Base-by-base conservation (phyloP, 257 asterid species). In the Fraxinus cuspidata region DNA sequence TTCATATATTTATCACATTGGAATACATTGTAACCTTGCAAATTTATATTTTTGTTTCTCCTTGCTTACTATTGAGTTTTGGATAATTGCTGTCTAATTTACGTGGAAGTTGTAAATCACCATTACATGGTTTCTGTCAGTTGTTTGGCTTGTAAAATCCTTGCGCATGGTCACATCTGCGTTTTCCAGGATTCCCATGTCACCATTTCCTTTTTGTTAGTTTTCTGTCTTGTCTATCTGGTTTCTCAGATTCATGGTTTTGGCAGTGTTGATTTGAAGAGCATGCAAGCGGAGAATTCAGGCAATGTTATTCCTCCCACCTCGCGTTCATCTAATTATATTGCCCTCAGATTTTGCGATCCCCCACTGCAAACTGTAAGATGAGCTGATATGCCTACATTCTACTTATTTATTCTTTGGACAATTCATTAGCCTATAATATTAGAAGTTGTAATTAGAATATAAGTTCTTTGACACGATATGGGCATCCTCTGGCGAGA, bases 261-360 rank as follows among this genome's bases (percentile, higher is more conserved):
- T 88, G 84, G 85, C 98, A 96, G 99, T 85, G 87, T 96, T 83
- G 92, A 96, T 88, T 85, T 93, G 89, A 93, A 92, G 92, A 89
- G 93, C 77, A 76, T 96, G 91, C 99, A 96, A 86, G 96, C 96
- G 70, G 98, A 87, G 86, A 88, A 93, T 83, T 81, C 89, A 42
- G 81, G 87, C 77, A 72, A 87, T 82, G 82, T 88, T 82, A 80
- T 92, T 69, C 91, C 97, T 65, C 89, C 93, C 74, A 85, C 87
- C 35, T 94, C 98, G 21, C 97, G 99, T 15, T 87, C 96, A n/a
- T 86, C 94, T 73, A 96, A 96, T 78, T 85, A 87, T 71, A 81
- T 93, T 79, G 97, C 94, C 75, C 94, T 96, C 92, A 89, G 90
- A 88, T 96, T 90, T 83, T 38, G 74, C 58, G 83, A 80, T 81